A percentile compares a stretch with the other conserved stretches of the same genome.
phyloP scores from a whole-genome alignment of 495 filamentous ascomycete species.

The Thermochaetoides thermophila region DNA sequence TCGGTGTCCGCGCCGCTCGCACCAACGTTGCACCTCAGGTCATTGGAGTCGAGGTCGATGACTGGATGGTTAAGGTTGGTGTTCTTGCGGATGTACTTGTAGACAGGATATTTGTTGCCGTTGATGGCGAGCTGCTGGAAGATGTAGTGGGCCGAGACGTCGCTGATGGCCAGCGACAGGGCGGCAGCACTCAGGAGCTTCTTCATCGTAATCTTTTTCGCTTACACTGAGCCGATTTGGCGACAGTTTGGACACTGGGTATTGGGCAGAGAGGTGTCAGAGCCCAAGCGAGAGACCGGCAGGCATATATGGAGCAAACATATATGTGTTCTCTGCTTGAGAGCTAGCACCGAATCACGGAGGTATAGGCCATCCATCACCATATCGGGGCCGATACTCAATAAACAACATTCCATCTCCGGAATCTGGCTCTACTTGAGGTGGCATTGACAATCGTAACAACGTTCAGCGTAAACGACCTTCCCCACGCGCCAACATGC shows the following conservation, averaged over 20 bases:
- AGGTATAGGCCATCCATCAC: too few relatives aligned
- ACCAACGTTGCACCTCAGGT: slow-evolving; percentile 47
- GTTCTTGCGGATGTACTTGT: slow-evolving; percentile 40
- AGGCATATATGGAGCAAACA: too few relatives aligned
- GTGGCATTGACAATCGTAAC: too few relatives aligned
- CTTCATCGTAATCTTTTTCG: slow-evolving; percentile 22
- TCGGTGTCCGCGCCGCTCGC: slow-evolving; percentile 29
- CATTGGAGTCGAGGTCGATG: slow-evolving; percentile 35
- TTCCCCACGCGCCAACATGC: slow-evolving; percentile 6
- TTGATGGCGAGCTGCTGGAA: slow-evolving; percentile 36
- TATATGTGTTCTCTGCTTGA: too few relatives aligned
- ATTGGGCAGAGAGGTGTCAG: too few relatives aligned
- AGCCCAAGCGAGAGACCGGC: too few relatives aligned
- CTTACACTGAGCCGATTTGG: not conserved
- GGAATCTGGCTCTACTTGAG: too few relatives aligned
- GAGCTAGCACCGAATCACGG: too few relatives aligned
- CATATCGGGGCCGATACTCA: too few relatives aligned
- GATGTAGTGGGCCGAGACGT: slow-evolving; percentile 33
- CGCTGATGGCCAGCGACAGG: slow-evolving; percentile 22
- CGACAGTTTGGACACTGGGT: not conserved
- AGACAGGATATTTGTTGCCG: slow-evolving; percentile 26
- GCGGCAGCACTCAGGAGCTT: slow-evolving; percentile 17
- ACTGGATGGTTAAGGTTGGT: slow-evolving; percentile 47
- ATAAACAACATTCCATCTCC: too few relatives aligned
- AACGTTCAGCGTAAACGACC: too few relatives aligned